Conservation (phyloP, 495 filamentous ascomycete genomes). For the Chaetomium cochliodes region DNA sequence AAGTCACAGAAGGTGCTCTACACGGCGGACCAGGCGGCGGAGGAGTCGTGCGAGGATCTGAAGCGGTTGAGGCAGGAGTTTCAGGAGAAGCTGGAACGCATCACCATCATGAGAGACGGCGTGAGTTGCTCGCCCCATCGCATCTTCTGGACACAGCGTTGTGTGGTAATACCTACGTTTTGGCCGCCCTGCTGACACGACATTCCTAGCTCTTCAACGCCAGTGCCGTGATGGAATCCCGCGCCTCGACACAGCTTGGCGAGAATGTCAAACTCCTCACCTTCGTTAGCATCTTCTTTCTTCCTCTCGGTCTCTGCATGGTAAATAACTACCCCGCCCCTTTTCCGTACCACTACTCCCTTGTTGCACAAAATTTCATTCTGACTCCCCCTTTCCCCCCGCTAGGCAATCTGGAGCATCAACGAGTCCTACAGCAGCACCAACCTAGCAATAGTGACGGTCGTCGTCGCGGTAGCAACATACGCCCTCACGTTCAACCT, state of each 20-base stretch:
- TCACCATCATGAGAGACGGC: slow-evolving; percentile 19
- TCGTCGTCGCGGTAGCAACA: slow-evolving; percentile 7
- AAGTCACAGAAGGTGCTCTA: slow-evolving; percentile 2
- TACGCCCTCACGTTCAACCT: slow-evolving; percentile 19
- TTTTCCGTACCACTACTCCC: no score
- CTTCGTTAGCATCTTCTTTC: slow-evolving; percentile 41
- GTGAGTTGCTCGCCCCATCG: not conserved
- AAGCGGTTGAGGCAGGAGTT: not conserved
- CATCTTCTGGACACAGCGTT: no score
- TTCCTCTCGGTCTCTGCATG: slow-evolving; percentile 37
- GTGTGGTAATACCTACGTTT: no score
- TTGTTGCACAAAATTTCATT: not conserved
- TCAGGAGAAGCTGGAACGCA: slow-evolving; percentile 15
- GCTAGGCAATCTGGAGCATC: slow-evolving; percentile 24
- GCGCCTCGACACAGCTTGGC: slow-evolving; percentile 35
- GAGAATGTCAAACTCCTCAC: slow-evolving; percentile 43
- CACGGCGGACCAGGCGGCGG: not conserved
- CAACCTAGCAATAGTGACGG: slow-evolving; percentile 10
- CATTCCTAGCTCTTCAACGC: slow-evolving; percentile 27
- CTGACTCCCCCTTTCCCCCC: no score
- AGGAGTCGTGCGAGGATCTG: slow-evolving; percentile 6
- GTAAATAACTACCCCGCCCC: not conserved
- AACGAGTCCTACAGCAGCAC: slow-evolving; percentile 17
- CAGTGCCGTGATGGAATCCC: slow-evolving; percentile 38
- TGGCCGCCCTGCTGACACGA: not conserved